These are phyloP conservation scores for Smallanthus sonchifolius DNA, from an alignment of 129 eudicot genomes.

Conservation along the genomic window DNA sequence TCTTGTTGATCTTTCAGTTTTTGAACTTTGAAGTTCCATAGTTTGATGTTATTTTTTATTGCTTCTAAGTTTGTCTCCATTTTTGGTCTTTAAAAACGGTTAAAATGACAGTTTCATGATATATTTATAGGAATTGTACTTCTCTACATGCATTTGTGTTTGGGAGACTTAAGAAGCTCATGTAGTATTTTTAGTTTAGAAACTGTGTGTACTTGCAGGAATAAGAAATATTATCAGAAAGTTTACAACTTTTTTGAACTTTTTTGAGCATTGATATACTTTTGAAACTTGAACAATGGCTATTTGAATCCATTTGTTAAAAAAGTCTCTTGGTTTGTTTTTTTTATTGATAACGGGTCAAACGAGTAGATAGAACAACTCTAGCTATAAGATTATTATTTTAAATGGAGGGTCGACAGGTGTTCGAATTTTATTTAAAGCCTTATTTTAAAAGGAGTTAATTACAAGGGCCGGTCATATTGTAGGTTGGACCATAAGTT, in stretches of 20 bases:
- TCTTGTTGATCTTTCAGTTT: constrained; percentile 26
- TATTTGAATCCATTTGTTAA: no score
- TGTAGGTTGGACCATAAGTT: no score
- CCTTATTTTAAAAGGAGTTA: no score
- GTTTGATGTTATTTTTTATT: background rate
- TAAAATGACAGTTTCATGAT: background rate
- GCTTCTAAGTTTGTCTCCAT: constrained; percentile 15
- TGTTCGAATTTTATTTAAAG: no score
- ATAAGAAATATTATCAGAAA: background rate
- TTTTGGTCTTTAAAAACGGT: background rate
- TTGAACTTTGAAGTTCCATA: constrained; percentile 9
- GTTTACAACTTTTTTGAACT: background rate
- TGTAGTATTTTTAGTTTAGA: background rate
- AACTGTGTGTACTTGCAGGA: background rate
- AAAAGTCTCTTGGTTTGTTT: no score
- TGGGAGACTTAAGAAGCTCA: background rate
- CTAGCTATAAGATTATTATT: no score
- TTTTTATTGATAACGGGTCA: no score
- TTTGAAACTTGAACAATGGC: background rate
- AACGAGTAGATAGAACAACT: no score
- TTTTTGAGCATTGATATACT: background rate
- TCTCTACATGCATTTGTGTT: constrained; percentile 12
- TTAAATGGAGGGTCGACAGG: no score
- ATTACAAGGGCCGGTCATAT: no score
- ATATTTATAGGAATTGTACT: background rate